Evolutionary conservation across 306 rosid species (phyloP), one percentile per base, ranked within the genome.

Genomic region (Pyrus pyrifolia): DNA sequence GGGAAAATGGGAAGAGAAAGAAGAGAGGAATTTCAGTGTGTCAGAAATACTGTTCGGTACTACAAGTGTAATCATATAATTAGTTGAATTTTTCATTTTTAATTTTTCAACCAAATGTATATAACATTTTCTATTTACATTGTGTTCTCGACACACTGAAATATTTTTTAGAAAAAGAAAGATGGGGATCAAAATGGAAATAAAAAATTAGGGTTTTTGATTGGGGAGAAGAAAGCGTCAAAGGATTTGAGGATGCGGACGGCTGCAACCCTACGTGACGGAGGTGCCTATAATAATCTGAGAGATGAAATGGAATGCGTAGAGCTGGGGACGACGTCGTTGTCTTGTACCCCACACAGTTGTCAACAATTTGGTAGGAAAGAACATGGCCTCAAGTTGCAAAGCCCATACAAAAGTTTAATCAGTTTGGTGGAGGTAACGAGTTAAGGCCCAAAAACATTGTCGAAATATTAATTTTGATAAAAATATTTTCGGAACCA

Each of bases 191-290:
- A 27, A 29, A 29, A 31, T 53, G 40, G 13, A 31, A 46, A 33
- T 31, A 2, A 22, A 67, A 63, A n/a, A 64, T 6, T 11, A 49
- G 22, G 44, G 38, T 31, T 11, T 40, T 68, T 21, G 10, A n/a
- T 49, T 25, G 44, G 62, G 31, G 30, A 35, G 23, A 19, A 11
- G 59, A 65, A 44, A 19, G 59, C 60, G 81, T 76, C 81, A 25
- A 77, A 72, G 21, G 51, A 57, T 76, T 76, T 31, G 71, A 66
- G 49, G 73, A 57, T 27, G 77, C 61, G 21, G 66, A 18, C 64
- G 85, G 75, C 81, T 67, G 55, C 67, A 46, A 72, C 79, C 72
- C 71, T 25, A 38, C 46, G 81, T 46, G 60, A 67, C 72, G 75
- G 73, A 76, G 64, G 23, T 1, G 68, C 29, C 68, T 6, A 35